Evolutionary conservation across 768 basidiomycete genomes (phyloP).

Genomic region (Stropharia rugosoannulata): DNA sequence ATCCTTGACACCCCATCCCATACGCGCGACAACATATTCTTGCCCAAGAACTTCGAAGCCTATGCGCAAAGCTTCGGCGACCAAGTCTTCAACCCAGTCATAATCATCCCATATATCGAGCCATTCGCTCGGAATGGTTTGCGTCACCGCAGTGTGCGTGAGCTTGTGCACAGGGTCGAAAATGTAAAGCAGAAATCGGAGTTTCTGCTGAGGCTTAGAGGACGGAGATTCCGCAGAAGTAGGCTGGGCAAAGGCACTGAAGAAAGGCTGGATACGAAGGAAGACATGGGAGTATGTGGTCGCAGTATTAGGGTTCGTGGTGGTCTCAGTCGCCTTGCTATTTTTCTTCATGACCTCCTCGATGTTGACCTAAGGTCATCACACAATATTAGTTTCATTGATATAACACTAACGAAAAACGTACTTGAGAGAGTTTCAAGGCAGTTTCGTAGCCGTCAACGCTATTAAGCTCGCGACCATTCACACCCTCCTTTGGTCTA

Average conservation of each 20-base stretch:
- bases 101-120: constrained; percentile 87
- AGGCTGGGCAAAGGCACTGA: constrained; percentile 52
- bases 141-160: constrained; percentile 75
- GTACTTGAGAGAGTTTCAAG: constrained; percentile 79
- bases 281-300: constrained; percentile 89
- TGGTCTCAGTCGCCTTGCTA: constrained; percentile 28
- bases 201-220: constrained; percentile 42
- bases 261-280: constrained; percentile 89
- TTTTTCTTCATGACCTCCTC: constrained; percentile 74
- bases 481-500: constrained; percentile 58
- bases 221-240: constrained; percentile 23
- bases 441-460: constrained; percentile 87
- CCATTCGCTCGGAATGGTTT: constrained; percentile 85
- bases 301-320: constrained; percentile 37
- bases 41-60: constrained; percentile 91
- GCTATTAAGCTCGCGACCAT: constrained; percentile 68
- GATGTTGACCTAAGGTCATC: constrained; percentile 60
- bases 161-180: constrained; percentile 81
- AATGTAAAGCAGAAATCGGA: constrained; percentile 72
- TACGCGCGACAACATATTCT: constrained; percentile 82
- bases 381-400: neutral
- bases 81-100: constrained; percentile 94
- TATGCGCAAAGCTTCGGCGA: constrained; percentile 83
- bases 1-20: constrained; percentile 69
- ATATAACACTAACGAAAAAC: constrained; percentile 6